These are phyloP conservation scores for Yamadazyma jaroonii DNA, from an alignment of 1,139 yeast genomes.

Conservation along the genomic window DNA sequence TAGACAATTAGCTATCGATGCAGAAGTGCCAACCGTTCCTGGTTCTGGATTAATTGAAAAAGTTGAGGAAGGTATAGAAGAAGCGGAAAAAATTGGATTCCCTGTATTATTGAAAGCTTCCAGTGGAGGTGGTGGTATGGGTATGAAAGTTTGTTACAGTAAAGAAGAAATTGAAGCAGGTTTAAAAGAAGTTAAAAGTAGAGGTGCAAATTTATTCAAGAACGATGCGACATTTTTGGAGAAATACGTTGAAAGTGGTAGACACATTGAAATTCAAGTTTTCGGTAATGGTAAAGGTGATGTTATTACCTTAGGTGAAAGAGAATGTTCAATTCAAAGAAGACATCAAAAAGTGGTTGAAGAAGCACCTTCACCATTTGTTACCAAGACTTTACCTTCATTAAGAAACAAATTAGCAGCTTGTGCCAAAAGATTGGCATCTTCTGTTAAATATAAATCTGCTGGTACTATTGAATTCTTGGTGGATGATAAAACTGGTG, in stretches of 20 bases:
- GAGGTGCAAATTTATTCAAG: constrained; percentile 14
- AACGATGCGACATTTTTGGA: constrained; percentile 41
- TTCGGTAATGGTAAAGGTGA: constrained; percentile 45
- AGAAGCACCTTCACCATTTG: constrained; percentile 39
- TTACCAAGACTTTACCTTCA: constrained; percentile 7
- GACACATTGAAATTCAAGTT: constrained; percentile 47
- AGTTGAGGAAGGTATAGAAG: constrained; percentile 1
- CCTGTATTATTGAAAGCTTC: constrained; percentile 9
- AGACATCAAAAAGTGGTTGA: constrained; percentile 49
- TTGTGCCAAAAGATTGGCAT: constrained; percentile 22
- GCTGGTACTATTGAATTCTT: constrained; percentile 38
- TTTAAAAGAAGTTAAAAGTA: constrained; percentile 4
- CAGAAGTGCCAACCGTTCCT: constrained; percentile 8
- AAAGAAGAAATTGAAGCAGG: constrained; percentile 2
- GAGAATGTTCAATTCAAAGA: constrained; percentile 49
- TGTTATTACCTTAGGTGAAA: constrained; percentile 43
- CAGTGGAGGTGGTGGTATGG: constrained; percentile 10
- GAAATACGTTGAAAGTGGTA: constrained; percentile 39
- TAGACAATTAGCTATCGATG: constrained; percentile 5
- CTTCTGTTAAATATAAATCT: constrained; percentile 27
- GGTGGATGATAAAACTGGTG: constrained; percentile 29
- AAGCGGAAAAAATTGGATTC: constrained; percentile 6
- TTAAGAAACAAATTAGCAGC: constrained; percentile 16
- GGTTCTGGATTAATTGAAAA: constrained; percentile 5
- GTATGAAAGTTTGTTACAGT: constrained; percentile 7